A percentile compares a stretch with the other conserved stretches of the same genome.
These are phyloP conservation scores for Nitzschia sp. DNA, from an alignment of 108 stramenopile species.

Conservation along the genomic window DNA sequence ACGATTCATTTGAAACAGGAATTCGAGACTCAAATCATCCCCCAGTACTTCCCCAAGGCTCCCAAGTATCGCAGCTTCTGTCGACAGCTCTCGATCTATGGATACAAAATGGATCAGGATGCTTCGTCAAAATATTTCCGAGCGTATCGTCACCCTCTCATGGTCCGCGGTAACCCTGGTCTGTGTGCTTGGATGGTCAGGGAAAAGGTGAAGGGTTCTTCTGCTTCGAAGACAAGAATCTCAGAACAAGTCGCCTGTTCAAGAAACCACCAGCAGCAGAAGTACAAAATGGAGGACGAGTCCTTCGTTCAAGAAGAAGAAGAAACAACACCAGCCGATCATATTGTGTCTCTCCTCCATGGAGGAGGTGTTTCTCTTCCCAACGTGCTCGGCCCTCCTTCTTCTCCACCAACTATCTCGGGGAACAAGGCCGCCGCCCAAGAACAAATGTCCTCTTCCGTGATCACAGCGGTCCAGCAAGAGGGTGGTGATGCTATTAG, in stretches of 20 bases:
- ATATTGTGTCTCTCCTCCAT: not conserved
- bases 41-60: slow-evolving; percentile 72
- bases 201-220: not conserved
- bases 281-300: not conserved
- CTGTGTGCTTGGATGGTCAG: not conserved
- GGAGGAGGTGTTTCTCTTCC: too few relatives aligned
- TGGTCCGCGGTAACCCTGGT: not conserved
- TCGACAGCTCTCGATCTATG: too few relatives aligned
- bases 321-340: not conserved
- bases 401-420: too few relatives aligned
- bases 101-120: slow-evolving; percentile 32
- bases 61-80: slow-evolving; percentile 81
- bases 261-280: not conserved
- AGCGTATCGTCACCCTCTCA: not conserved
- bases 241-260: not conserved
- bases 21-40: slow-evolving; percentile 72
- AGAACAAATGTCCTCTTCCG: too few relatives aligned
- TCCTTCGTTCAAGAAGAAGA: not conserved
- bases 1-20: slow-evolving; percentile 65
- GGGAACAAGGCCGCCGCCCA: too few relatives aligned
- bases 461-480: too few relatives aligned
- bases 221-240: not conserved
- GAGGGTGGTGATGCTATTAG: not conserved
- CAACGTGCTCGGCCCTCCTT: too few relatives aligned
- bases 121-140: not conserved